Conservation (phyloP, 805 yeast genomes). For the Ascoidea rubescens region DNA sequence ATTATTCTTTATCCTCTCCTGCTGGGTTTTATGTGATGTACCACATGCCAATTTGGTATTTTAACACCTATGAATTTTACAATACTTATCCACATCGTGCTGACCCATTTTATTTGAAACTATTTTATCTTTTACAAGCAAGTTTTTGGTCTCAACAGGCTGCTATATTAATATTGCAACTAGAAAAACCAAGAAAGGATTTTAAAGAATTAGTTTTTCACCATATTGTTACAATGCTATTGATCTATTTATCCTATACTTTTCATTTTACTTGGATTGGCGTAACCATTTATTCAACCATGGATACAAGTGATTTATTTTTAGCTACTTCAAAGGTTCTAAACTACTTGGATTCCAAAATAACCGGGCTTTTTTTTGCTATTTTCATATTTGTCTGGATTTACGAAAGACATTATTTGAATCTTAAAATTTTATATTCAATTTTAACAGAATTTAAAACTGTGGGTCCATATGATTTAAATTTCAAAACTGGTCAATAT, state of each 20-base stretch:
- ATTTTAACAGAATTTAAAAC: constrained; percentile 75
- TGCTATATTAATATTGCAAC: constrained; percentile 62
- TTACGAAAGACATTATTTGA: constrained; percentile 79
- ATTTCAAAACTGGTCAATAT: constrained; percentile 86
- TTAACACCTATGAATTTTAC: constrained; percentile 75
- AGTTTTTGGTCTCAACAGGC: constrained; percentile 98
- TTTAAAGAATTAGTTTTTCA: constrained; percentile 83
- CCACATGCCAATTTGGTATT: constrained; percentile 75
- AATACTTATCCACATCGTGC: constrained; percentile 70
- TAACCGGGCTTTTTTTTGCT: constrained; percentile 51
- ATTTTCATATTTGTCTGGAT: constrained; percentile 69
- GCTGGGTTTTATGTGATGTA: constrained; percentile 84
- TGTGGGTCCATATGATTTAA: constrained; percentile 67
- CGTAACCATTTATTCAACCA: constrained; percentile 74
- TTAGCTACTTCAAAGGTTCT: constrained; percentile 74
- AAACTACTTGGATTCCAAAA: constrained; percentile 62
- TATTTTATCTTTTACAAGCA: constrained; percentile 83
- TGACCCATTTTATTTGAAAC: constrained; percentile 56
- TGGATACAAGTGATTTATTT: constrained; percentile 92
- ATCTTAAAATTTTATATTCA: constrained; percentile 70
- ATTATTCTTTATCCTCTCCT: constrained; percentile 73
- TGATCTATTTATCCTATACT: constrained; percentile 77
- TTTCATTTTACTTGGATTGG: constrained; percentile 98
- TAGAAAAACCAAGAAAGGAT: constrained; percentile 94
- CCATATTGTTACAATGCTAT: constrained; percentile 80